Base-by-base conservation (phyloP, 2,329 filamentous ascomycete genomes). In the Byssothecium circinans region DNA sequence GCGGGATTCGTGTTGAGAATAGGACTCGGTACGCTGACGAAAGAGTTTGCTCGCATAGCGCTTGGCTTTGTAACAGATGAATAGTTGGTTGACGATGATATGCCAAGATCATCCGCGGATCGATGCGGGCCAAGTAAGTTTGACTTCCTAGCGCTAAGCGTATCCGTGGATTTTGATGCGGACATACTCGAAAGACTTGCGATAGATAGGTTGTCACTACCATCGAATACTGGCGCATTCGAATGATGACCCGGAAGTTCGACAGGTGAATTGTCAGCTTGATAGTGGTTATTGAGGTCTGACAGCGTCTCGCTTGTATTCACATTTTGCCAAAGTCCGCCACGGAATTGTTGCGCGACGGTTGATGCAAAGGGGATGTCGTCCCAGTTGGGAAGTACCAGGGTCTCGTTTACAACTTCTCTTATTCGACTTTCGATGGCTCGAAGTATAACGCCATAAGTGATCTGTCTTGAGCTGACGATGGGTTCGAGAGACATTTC, bases 401-500 rank as follows among this genome's bases (percentile, higher is more conserved):
- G 71, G 1, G 91, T 96, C 73, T 99, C 94, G 8, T 88, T 89
- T 50, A 99, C 81, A 8, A 96, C 91, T 70, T 96, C 91, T 63
- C 95, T 88, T 67, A 99, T 96, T 41, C 91, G 82, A 64, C 88
- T 95, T 71, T 99, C 94, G 49, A 99, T 97, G 52, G 95, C 89
- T 41, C 91, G 84, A 11, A 97, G 79, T 45, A 99, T 94, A 49
- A 96, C 82, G 1, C 87, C 89, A 70, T 96, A 97, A 0, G 94
- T 97, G 56, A 99, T 96, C 68, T 97, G 92, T 48, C 92, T 84
- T 12, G 91, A 88, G 74, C 91, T 96, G 41, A 99, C 91, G 58
- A 99, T 91, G 3, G 94, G 94, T 68, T 97, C 91, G 35, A 97
- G 89, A n/a, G 84, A 84, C 79, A 96, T 85, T 52, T 95, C 91